Evolutionary conservation across 2,329 filamentous ascomycete species (phyloP), one percentile per base, ranked within the genome.

Genomic region (Westerdykella sp.): DNA sequence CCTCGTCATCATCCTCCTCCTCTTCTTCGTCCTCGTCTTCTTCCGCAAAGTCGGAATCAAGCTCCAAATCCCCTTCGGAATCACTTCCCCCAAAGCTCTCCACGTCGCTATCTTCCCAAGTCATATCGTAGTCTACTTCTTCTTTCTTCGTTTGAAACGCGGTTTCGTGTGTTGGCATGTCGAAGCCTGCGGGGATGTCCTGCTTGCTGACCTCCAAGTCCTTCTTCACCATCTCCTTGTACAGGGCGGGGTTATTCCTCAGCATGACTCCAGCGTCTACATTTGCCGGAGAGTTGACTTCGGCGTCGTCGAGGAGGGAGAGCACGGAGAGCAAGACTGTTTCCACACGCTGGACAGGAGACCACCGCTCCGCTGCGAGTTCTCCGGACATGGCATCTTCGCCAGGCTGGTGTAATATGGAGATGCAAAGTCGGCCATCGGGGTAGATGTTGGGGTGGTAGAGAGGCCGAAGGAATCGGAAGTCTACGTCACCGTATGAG

Each of bases 361-460:
- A 89, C 91, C 91, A 98, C 45, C 91, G 85, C 70, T 97, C 93
- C 45, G 84, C 85, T 6, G 93, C 91, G 32, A 79, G 71, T 69
- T 97, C 91, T 48, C 93, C 93, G 0, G 90, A 95, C 75, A 90
- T 91, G 55, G 85, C 80, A 62, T 97, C 91, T 48, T 96, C 88
- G 53, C 93, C 93, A 0, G 93, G 89, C 14, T 81, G 79, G 68
- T 98, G 91, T 10, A 98, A 81, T 59, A 98, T 98, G 37, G 90
- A 96, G 65, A 98, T 97, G 73, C 93, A 97, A 36, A 97, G 78
- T 54, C 84, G 84, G 57, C 91, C 91, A 65, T 96, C 87, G 5
- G 81, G 71, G 71, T 97, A 97, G 60, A 98, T 83, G 66, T 98
- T 98, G 3, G 91, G 91, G 66, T 98, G 91, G 70, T 81, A 88